A percentile compares a stretch with the other conserved stretches of the same genome.
Evolutionary conservation across 2,329 filamentous ascomycete species (phyloP).

Genomic region (Fusarium anguioides): DNA sequence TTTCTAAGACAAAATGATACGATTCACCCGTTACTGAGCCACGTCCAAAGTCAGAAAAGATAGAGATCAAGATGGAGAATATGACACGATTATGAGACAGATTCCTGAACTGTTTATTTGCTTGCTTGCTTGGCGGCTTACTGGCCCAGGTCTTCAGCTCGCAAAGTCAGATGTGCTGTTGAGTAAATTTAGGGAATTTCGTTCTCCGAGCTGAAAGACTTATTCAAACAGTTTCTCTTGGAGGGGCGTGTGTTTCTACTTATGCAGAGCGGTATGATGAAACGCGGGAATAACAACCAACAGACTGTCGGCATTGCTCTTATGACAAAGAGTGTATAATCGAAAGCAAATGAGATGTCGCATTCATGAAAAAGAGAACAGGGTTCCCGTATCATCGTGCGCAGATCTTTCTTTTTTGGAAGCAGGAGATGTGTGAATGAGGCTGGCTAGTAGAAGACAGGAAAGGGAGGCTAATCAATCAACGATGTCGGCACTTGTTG

Average conservation of each 20-base stretch:
- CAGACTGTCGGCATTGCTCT: constrained; percentile 9
- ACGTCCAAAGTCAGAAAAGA: not conserved
- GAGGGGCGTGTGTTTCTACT: constrained; percentile 11
- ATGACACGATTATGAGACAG: not conserved
- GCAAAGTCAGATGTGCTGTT: not conserved
- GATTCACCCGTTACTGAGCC: not conserved
- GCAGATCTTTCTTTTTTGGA: constrained; percentile 3
- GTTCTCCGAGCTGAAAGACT: not conserved
- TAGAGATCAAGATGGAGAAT: not conserved
- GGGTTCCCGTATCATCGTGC: not conserved
- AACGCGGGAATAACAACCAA: constrained; percentile 10
- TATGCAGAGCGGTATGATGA: constrained; percentile 2
- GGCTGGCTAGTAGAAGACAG: not conserved
- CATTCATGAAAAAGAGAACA: not conserved
- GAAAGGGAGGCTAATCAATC: not conserved
- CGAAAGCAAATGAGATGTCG: not conserved
- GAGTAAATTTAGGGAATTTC: not conserved
- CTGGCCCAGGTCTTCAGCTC: not conserved
- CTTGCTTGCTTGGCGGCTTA: constrained; percentile 9
- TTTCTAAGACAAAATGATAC: not conserved
- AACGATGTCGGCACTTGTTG: constrained; percentile 24
- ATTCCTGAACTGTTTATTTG: constrained; percentile 2
- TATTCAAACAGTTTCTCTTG: not conserved
- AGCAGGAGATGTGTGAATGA: not conserved
- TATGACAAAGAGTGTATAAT: not conserved